A percentile compares a stretch with the other conserved stretches of the same genome.
These are phyloP conservation scores for Actinomortierella ambigua DNA, from an alignment of 371 early-diverging fungal genomes.

Conservation along the genomic window DNA sequence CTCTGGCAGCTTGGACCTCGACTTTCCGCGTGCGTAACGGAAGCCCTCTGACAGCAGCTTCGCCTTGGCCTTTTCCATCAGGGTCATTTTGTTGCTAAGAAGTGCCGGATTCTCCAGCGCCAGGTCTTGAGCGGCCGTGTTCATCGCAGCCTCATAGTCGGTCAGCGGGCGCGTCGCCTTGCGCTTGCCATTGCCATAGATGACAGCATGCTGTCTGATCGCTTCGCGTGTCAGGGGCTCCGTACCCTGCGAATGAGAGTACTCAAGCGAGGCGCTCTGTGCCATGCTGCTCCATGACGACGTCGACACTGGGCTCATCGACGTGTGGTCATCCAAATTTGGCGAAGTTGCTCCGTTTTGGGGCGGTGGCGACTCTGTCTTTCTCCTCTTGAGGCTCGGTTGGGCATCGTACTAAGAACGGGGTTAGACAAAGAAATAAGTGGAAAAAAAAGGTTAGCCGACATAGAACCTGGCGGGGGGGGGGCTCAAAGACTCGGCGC, in stretches of 20 bases:
- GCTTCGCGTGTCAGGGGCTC: conserved; percentile 42
- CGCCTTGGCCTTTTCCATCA: conserved; percentile 62
- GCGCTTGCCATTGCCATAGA: conserved; percentile 53
- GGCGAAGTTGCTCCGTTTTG: conserved; percentile 15
- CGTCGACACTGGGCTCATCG: conserved; percentile 26
- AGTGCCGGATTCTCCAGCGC: conserved; percentile 56
- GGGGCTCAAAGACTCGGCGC: conserved; percentile 1
- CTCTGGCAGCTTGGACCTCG: conserved; percentile 60
- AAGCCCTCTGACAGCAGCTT: conserved; percentile 58
- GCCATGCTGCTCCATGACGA: conserved; percentile 32
- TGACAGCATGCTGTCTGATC: conserved; percentile 57
- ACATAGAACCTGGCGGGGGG: conserved; percentile 9
- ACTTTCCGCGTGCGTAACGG: conserved; percentile 63
- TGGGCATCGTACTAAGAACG: background rate
- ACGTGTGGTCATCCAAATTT: conserved; percentile 23
- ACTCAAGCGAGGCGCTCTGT: background rate
- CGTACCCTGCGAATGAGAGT: conserved; percentile 1
- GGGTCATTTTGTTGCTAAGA: conserved; percentile 52
- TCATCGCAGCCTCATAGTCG: conserved; percentile 62
- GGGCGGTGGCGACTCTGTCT: conserved; percentile 20
- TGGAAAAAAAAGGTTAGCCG: background rate
- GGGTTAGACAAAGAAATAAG: too few relatives aligned
- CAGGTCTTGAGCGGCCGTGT: conserved; percentile 54
- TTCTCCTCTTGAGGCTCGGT: conserved; percentile 22
- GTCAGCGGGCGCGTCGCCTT: conserved; percentile 53